Conservation (phyloP, 176 grass and related monocot species). For the Paspalum vaginatum region DNA sequence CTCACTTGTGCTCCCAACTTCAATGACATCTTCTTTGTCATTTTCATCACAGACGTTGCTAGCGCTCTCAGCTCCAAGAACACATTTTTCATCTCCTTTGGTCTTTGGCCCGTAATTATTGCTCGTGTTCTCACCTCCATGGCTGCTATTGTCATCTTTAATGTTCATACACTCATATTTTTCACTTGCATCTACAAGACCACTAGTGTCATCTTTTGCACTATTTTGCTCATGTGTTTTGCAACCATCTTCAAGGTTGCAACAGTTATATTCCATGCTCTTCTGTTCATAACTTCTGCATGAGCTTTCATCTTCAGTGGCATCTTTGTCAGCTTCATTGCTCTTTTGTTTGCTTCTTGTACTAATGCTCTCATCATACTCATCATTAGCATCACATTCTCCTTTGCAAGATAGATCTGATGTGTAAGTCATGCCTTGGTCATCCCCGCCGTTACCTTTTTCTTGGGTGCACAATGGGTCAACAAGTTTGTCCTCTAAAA, state of each 20-base stretch:
- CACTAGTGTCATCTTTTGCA: conserved; percentile 16
- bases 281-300: conserved; percentile 34
- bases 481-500: conserved; percentile 54
- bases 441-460: conserved; percentile 20
- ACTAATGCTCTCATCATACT: conserved; percentile 22
- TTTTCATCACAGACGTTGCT: conserved; percentile 15
- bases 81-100: conserved; percentile 20
- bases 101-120: conserved; percentile 35
- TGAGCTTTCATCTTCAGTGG: conserved; percentile 49
- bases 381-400: conserved; percentile 19
- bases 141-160: conserved; percentile 37
- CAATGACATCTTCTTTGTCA: conserved; percentile 38
- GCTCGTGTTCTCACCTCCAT: conserved; percentile 28
- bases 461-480: conserved; percentile 54
- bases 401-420: conserved; percentile 26
- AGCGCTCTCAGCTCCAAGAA: conserved; percentile 18
- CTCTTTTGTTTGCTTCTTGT: conserved; percentile 22
- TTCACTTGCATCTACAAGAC: conserved; percentile 38
- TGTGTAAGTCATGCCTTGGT: conserved; percentile 7
- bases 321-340: conserved; percentile 14
- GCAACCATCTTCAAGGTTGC: conserved; percentile 38
- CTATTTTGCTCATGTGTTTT: conserved; percentile 12
- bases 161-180: conserved; percentile 38
- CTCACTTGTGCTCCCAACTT: conserved; percentile 42
- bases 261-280: conserved; percentile 36